phyloP scores from a whole-genome alignment of 441 rosid genomes.

The Cnidoscolus chayamansa region DNA sequence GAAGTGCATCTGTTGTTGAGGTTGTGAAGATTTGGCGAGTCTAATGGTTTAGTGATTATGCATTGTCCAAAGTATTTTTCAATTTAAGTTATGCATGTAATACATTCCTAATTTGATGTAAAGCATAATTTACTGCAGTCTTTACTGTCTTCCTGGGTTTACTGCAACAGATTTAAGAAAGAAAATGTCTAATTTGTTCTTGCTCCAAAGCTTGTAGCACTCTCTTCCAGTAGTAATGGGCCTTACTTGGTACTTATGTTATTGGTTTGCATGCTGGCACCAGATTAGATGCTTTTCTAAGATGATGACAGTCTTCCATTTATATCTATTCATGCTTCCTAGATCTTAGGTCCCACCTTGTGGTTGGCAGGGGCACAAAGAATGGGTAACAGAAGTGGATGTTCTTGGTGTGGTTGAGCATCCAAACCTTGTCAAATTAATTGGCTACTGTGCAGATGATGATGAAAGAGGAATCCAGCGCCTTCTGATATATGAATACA shows the following conservation, averaged over 20 bases:
- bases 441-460: slow-evolving; percentile 84
- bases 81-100: background rate
- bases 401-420: slow-evolving; percentile 81
- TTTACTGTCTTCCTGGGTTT: background rate
- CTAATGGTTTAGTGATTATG: background rate
- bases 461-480: slow-evolving; percentile 83
- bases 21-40: background rate
- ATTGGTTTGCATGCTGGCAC: background rate
- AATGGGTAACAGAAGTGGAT: slow-evolving; percentile 87
- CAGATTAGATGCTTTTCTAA: slow-evolving; percentile 12
- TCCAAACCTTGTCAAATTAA: slow-evolving; percentile 74
- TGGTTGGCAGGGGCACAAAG: slow-evolving; percentile 72
- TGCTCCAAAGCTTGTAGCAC: background rate
- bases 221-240: background rate
- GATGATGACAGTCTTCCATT: background rate
- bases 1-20: background rate
- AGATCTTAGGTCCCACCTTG: slow-evolving; percentile 7
- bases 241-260: slow-evolving; percentile 4
- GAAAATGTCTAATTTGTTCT: no score
- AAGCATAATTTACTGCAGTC: background rate
- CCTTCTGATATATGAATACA: slow-evolving; percentile 75
- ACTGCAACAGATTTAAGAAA: background rate
- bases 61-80: background rate
- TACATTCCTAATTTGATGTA: background rate
- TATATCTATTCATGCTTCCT: background rate